Evolutionary conservation across 202 grass and related monocot species (phyloP).

Genomic region (Panicum virgatum): DNA sequence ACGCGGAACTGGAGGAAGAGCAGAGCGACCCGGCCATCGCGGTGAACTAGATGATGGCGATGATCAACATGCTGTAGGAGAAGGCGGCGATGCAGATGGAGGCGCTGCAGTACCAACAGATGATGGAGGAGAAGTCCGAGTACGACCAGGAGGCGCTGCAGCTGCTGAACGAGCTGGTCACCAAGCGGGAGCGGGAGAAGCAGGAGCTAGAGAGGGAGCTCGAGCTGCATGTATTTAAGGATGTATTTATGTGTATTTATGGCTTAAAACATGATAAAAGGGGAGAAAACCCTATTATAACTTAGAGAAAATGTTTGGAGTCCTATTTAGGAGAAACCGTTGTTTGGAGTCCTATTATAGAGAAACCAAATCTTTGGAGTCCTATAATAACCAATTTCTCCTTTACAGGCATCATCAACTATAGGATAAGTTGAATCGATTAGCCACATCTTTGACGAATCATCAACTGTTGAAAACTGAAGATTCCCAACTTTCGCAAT

Average conservation of each 20-base stretch:
- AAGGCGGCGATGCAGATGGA: slow-evolving; percentile 99
- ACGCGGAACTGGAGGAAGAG: slow-evolving; percentile 93
- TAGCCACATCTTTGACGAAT: slow-evolving; percentile 2
- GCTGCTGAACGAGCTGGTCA: slow-evolving; percentile 86
- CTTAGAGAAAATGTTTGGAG: too few relatives aligned
- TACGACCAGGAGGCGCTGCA: slow-evolving; percentile 99
- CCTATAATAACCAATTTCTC: too few relatives aligned
- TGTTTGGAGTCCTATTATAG: too few relatives aligned
- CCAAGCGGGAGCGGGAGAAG: slow-evolving; percentile 96
- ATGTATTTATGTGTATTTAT: too few relatives aligned
- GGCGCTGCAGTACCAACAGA: slow-evolving; percentile 93
- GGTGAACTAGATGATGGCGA: slow-evolving; percentile 94
- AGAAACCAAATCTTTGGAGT: too few relatives aligned
- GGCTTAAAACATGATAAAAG: too few relatives aligned
- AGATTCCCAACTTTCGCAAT: slow-evolving; percentile 6
- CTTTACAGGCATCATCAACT: neutral
- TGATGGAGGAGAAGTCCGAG: slow-evolving; percentile 99
- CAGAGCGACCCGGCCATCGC: slow-evolving; percentile 80
- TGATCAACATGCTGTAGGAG: slow-evolving; percentile 97
- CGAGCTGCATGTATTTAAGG: too few relatives aligned
- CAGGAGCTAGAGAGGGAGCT: slow-evolving; percentile 87
- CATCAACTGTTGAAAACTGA: neutral
- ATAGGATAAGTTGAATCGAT: neutral
- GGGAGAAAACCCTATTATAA: too few relatives aligned
- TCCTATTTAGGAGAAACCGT: too few relatives aligned